Evolutionary conservation across 805 yeast species (phyloP).

Genomic region (Pichia insulana): DNA sequence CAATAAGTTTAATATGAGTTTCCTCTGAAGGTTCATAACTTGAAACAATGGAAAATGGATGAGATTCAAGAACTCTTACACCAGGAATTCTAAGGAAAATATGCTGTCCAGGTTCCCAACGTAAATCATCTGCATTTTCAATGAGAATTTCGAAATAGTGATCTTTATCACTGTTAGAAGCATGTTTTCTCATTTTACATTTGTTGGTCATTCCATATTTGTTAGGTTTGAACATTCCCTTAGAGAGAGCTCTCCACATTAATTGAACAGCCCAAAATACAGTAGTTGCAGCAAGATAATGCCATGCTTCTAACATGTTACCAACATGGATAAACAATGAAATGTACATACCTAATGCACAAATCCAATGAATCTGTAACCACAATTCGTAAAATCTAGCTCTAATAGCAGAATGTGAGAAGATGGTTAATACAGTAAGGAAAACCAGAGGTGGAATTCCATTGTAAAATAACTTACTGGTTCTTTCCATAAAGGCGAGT

Average conservation of each 20-base stretch:
- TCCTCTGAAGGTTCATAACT: constrained; percentile 16
- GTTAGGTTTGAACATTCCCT: constrained; percentile 39
- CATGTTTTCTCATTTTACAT: constrained; percentile 21
- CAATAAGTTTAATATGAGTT: constrained; percentile 33
- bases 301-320: constrained; percentile 27
- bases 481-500: constrained; percentile 18
- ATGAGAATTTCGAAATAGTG: constrained; percentile 31
- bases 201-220: constrained; percentile 27
- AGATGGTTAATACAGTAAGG: constrained; percentile 34
- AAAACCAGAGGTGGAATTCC: constrained; percentile 45
- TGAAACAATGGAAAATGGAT: constrained; percentile 46
- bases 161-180: constrained; percentile 27
- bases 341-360: constrained; percentile 40
- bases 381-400: constrained; percentile 37
- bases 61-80: constrained; percentile 38
- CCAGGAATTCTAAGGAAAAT: constrained; percentile 40
- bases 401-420: constrained; percentile 35
- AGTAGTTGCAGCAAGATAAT: constrained; percentile 42
- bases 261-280: constrained; percentile 45
- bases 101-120: constrained; percentile 51
- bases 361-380: constrained; percentile 46
- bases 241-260: constrained; percentile 36
- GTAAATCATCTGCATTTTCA: constrained; percentile 26
- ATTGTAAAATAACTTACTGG: constrained; percentile 22
- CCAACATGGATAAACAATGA: constrained; percentile 38